Percentiles rank a stretch among this genome's conserved stretches.
Conservation (phyloP, 2,329 filamentous ascomycete genomes). For the Nectriaceae sp. region DNA sequence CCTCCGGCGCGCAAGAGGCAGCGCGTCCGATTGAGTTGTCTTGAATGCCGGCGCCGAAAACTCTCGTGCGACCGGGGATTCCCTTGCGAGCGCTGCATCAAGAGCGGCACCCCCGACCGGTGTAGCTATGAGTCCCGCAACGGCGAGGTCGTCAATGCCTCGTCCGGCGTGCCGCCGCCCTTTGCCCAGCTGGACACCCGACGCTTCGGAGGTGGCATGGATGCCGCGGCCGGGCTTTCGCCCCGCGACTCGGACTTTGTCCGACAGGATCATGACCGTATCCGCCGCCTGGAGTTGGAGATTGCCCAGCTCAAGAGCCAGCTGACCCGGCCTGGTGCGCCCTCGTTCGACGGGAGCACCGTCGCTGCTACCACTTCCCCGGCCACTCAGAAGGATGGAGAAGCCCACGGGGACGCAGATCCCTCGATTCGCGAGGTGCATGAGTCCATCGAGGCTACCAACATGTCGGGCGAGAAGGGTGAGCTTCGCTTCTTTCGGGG, state of each 20-base stretch:
- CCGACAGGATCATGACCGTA: constrained; percentile 57
- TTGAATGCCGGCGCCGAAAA: constrained; percentile 62
- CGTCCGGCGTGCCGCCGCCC: constrained; percentile 46
- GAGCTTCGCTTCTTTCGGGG: constrained; percentile 60
- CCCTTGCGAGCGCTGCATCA: constrained; percentile 63
- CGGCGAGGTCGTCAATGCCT: constrained; percentile 50
- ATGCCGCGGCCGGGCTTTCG: constrained; percentile 25
- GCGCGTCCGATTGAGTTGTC: constrained; percentile 59
- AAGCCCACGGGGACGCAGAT: constrained; percentile 31
- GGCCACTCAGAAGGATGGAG: constrained; percentile 46
- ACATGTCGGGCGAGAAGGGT: constrained; percentile 46
- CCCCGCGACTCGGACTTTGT: constrained; percentile 39
- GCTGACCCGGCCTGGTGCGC: constrained; percentile 45
- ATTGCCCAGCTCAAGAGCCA: constrained; percentile 57
- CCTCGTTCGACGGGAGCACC: constrained; percentile 54
- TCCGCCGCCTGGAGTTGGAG: constrained; percentile 60
- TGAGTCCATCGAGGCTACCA: constrained; percentile 42
- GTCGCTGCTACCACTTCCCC: constrained; percentile 47
- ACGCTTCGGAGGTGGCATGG: constrained; percentile 36
- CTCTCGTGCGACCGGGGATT: constrained; percentile 63
- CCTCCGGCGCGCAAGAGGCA: constrained; percentile 56
- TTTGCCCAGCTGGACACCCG: constrained; percentile 44
- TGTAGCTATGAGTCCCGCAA: constrained; percentile 62
- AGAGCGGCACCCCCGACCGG: constrained; percentile 60
- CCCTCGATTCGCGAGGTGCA: constrained; percentile 39